A percentile compares a stretch with the other conserved stretches of the same genome.
Evolutionary conservation across 352 stramenopile species (phyloP).

Genomic region (Globisporangium camurandrum): DNA sequence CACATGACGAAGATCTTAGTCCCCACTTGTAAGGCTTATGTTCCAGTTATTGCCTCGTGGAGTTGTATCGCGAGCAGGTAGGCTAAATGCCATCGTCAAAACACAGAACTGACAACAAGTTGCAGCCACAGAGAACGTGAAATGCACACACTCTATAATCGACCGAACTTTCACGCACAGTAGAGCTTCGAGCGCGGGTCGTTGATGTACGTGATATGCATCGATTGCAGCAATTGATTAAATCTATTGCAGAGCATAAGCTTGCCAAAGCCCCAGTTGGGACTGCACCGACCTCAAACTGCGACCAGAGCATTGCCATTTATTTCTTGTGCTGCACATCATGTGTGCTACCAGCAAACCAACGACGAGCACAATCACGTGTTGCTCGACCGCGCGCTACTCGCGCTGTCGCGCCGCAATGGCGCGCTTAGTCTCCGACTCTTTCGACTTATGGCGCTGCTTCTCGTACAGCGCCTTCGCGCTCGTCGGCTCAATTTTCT

Average conservation of each 20-base stretch:
- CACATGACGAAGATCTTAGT: no score
- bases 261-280: neutral
- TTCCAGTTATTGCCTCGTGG: no score
- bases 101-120: no score
- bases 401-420: neutral
- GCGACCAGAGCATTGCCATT: neutral
- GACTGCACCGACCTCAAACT: neutral
- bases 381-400: neutral
- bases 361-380: neutral
- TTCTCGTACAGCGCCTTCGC: neutral
- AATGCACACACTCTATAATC: no score
- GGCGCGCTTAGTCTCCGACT: neutral
- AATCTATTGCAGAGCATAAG: neutral
- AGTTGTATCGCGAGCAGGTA: no score
- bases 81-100: no score
- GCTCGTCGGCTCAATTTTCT: neutral
- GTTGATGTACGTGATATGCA: neutral
- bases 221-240: neutral
- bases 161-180: neutral
- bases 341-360: neutral
- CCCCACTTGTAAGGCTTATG: no score
- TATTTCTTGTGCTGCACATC: neutral
- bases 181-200: neutral
- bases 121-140: no score
- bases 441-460: neutral